Evolutionary conservation across 768 basidiomycete species (phyloP), one percentile per base, ranked within the genome.

Genomic region (Boletus rubescentipes): DNA sequence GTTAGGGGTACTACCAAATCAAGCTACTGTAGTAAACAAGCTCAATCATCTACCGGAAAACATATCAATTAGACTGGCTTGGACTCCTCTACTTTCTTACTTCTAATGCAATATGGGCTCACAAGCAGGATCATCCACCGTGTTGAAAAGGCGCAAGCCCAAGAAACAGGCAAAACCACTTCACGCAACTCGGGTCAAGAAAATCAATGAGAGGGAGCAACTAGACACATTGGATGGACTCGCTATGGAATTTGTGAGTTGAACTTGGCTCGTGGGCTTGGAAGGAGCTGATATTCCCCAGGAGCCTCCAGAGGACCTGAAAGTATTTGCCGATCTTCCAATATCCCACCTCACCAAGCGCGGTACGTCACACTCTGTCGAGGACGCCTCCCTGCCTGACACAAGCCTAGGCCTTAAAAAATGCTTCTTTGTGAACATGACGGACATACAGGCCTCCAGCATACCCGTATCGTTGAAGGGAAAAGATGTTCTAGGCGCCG

Each of bases 401-500:
- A 18, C 49, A 46, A 16, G 20, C 12, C 1, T 51, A 92, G 94
- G 94, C 15, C 76, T 98, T 34, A 92, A 91, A 74, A 89, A 91
- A 55, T 84, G 86, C 0, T 93, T 85, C 65, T 97, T 94, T 63
- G 78, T 86, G 39, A 78, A 88, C 20, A 93, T 93, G 82, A 97
- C 95, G 0, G 88, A 93, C 52, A 87, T 89, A 42, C 87, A 89
- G 63, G 70, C 77, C 6, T 74, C 79, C 15, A 79, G 85, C 34
- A 73, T 89, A 26, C 85, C 85, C 0, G 69, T 79, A 9, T 77
- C 85, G 2, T 67, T 89, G 8, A 83, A 82, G 61, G 81, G 82
- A 8, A 78, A 78, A 43, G 87, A 89, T 53, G 79, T 89, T 23
- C 75, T 89, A 5, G 87, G 83, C 16, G 85, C 86, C 0, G 87